phyloP scores from a whole-genome alignment of 1,284 basidiomycete genomes.

The Pseudozyma hubeiensis region DNA sequence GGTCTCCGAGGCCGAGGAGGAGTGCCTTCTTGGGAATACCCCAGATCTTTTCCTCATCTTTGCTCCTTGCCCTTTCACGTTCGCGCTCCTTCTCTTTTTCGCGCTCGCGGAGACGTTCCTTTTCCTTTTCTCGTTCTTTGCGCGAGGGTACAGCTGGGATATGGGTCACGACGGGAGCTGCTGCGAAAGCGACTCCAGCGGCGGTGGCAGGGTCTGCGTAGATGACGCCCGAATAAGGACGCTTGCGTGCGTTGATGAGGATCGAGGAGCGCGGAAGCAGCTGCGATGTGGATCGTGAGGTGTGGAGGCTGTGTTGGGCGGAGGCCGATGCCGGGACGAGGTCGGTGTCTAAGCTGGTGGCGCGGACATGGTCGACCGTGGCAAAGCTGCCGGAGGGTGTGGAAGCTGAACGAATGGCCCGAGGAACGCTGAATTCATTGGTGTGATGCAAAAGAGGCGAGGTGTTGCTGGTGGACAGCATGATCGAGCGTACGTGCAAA shows the following conservation, averaged over 20 bases:
- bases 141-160: constrained; percentile 50
- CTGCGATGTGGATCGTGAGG: constrained; percentile 19
- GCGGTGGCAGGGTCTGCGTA: constrained; percentile 18
- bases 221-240: constrained; percentile 41
- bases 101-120: constrained; percentile 43
- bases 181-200: constrained; percentile 2
- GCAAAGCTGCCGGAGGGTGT: constrained; percentile 30
- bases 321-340: constrained; percentile 14
- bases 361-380: constrained; percentile 23
- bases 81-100: constrained; percentile 48
- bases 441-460: constrained; percentile 31
- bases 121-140: constrained; percentile 50
- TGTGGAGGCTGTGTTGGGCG: constrained; percentile 18
- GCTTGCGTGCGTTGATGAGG: constrained; percentile 47
- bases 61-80: constrained; percentile 38
- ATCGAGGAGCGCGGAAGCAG: constrained; percentile 45
- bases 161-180: constrained; percentile 48
- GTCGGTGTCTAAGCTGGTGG: constrained; percentile 36
- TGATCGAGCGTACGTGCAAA: constrained; percentile 3
- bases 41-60: constrained; percentile 59
- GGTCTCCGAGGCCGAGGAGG: constrained; percentile 56
- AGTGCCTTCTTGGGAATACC: constrained; percentile 64
- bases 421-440: constrained; percentile 24
- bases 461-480: constrained; percentile 37
- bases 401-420: constrained; percentile 32